A percentile compares a stretch with the other conserved stretches of the same genome.
These are phyloP conservation scores for Polysphondylium violaceum DNA, from an alignment of 78 protist genomes.

Conservation along the genomic window DNA sequence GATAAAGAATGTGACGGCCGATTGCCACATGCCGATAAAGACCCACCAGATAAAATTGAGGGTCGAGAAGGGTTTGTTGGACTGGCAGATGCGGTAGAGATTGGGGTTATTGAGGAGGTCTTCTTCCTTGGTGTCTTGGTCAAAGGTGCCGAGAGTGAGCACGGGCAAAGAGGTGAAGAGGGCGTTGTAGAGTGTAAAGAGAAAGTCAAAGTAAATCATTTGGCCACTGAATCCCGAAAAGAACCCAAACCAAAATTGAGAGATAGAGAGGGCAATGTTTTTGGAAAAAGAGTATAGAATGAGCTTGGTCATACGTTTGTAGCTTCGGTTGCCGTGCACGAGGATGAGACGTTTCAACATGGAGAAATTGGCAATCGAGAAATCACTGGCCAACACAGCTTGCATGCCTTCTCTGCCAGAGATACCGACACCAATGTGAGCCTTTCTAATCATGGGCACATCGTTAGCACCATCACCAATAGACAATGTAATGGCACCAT, in stretches of 20 bases:
- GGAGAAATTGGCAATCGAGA: conserved; percentile 93
- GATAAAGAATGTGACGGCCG: conserved; percentile 56
- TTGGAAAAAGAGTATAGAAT: conserved; percentile 87
- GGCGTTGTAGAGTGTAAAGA: conserved; percentile 80
- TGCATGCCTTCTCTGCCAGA: conserved; percentile 96
- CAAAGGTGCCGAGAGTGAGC: conserved; percentile 83
- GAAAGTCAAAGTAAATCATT: conserved; percentile 52
- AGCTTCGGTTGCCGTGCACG: conserved; percentile 95
- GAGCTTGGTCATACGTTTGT: conserved; percentile 89
- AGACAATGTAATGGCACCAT: conserved; percentile 90
- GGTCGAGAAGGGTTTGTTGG: conserved; percentile 64
- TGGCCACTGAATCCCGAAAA: conserved; percentile 86
- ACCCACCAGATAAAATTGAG: conserved; percentile 62
- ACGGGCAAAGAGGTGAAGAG: conserved; percentile 88
- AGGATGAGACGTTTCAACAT: conserved; percentile 78
- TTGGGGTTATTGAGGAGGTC: conserved; percentile 24
- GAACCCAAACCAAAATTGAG: conserved; percentile 87
- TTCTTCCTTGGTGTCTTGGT: conserved; percentile 85
- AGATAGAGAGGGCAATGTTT: conserved; percentile 76
- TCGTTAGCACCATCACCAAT: conserved; percentile 99
- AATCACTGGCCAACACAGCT: conserved; percentile 93
- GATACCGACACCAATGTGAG: conserved; percentile 97
- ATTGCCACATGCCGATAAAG: conserved; percentile 73
- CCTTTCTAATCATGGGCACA: conserved; percentile 76
- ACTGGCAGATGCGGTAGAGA: conserved; percentile 41